phyloP scores from a whole-genome alignment of 331 rosid species.

The Pyrus hybrid region DNA sequence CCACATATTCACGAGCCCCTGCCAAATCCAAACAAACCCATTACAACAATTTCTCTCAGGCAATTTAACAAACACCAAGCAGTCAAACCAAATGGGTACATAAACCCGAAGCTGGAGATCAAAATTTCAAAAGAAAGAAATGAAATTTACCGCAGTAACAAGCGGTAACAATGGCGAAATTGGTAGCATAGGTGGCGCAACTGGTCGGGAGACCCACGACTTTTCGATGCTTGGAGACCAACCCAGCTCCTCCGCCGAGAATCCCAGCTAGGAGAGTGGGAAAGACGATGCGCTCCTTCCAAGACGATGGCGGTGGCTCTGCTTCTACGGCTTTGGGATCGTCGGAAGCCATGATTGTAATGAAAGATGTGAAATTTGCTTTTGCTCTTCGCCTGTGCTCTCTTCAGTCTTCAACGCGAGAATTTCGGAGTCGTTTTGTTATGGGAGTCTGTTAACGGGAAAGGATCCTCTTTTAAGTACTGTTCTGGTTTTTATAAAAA shows the following conservation, averaged over 20 bases:
- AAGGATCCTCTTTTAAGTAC: too few species aligned
- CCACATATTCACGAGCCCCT: conserved; percentile 79
- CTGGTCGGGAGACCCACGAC: conserved; percentile 48
- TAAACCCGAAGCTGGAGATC: not conserved
- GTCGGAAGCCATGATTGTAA: conserved; percentile 30
- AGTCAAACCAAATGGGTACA: not conserved
- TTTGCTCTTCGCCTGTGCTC: not conserved
- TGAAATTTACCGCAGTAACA: conserved; percentile 76
- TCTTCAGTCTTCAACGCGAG: not conserved
- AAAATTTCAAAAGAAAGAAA: not conserved
- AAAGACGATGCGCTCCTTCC: conserved; percentile 57
- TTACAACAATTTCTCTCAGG: not conserved
- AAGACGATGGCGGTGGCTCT: conserved; percentile 22
- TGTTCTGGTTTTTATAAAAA: too few species aligned
- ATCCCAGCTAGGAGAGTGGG: conserved; percentile 73
- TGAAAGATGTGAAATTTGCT: not conserved
- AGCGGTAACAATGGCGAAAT: conserved; percentile 59
- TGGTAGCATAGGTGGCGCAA: conserved; percentile 60
- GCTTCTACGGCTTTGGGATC: conserved; percentile 22
- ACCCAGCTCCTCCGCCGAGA: conserved; percentile 76
- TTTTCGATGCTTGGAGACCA: conserved; percentile 63
- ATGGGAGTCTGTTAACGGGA: too few species aligned
- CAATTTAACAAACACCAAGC: not conserved
- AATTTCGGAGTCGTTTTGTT: not conserved
- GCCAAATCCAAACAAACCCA: not conserved